A percentile compares a stretch with the other conserved stretches of the same genome.
Evolutionary conservation across 164 flowering plant genomes (phyloP).

Genomic region (Magnolia changhungtana): DNA sequence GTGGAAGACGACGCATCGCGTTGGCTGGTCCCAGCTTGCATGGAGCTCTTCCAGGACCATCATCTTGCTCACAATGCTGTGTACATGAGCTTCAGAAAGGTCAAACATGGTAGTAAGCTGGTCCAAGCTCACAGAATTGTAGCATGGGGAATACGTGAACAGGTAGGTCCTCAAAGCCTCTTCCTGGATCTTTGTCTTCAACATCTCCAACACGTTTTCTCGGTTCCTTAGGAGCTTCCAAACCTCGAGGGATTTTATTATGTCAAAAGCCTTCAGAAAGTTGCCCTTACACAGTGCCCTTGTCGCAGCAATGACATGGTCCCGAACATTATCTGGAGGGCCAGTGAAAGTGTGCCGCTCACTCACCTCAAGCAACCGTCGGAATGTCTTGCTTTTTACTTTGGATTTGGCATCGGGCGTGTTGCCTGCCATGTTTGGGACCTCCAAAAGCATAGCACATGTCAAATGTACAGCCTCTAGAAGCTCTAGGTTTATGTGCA

Average conservation of each 20-base stretch:
- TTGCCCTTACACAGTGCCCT: conserved; percentile 82
- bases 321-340: conserved; percentile 92
- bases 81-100: conserved; percentile 49
- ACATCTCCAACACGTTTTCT: conserved; percentile 72
- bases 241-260: conserved; percentile 67
- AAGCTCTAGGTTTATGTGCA: conserved; percentile 97
- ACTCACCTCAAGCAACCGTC: conserved; percentile 73
- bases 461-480: conserved; percentile 84
- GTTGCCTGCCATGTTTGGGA: conserved; percentile 91
- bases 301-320: conserved; percentile 91
- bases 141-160: conserved; percentile 63
- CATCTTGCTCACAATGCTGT: conserved; percentile 83
- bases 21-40: conserved; percentile 96
- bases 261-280: conserved; percentile 60
- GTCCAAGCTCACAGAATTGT: conserved; percentile 65
- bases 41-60: conserved; percentile 85
- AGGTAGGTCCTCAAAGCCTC: conserved; percentile 88
- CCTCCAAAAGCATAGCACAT: conserved; percentile 97
- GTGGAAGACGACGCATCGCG: conserved; percentile 63
- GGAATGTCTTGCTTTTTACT: conserved; percentile 85
- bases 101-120: conserved; percentile 81
- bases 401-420: conserved; percentile 65
- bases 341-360: conserved; percentile 87
- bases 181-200: conserved; percentile 80
- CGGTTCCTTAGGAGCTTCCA: conserved; percentile 74